Percentiles rank a stretch among this genome's conserved stretches.
Conservation (phyloP, 345 rosid genomes). For the Heritiera littoralis region DNA sequence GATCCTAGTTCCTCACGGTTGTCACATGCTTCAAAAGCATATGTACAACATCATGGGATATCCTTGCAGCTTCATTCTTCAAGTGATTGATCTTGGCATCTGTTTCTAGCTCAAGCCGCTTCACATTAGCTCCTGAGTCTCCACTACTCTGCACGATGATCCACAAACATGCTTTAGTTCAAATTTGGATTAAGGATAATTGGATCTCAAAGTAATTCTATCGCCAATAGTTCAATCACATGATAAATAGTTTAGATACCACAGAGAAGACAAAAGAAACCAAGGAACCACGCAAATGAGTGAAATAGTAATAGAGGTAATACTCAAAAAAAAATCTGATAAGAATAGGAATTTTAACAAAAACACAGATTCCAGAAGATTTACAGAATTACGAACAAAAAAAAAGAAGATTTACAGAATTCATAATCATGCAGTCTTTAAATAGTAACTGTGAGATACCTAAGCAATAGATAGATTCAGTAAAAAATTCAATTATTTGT, state of each 20-base stretch:
- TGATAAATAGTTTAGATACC: neutral
- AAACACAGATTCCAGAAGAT: neutral
- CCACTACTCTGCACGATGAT: slow-evolving; percentile 64
- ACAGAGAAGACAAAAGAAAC: neutral
- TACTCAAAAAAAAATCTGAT: neutral
- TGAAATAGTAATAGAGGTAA: neutral
- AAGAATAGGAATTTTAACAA: neutral
- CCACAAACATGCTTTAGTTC: slow-evolving; percentile 6
- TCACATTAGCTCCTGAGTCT: slow-evolving; percentile 86
- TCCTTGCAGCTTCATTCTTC: slow-evolving; percentile 50
- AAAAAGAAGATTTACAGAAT: too few relatives aligned
- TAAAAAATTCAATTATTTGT: neutral
- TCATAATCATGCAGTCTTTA: neutral
- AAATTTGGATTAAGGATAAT: slow-evolving; percentile 7
- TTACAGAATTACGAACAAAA: too few relatives aligned
- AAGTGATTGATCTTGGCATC: slow-evolving; percentile 59
- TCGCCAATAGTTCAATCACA: neutral
- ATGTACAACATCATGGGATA: neutral
- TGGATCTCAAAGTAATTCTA: neutral
- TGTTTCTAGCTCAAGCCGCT: slow-evolving; percentile 82
- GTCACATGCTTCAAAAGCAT: neutral
- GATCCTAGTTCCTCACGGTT: slow-evolving; percentile 17
- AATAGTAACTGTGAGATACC: neutral
- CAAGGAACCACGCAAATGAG: neutral
- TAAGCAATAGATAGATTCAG: neutral